phyloP scores from a whole-genome alignment of 306 rosid genomes.

The Geum urbanum region DNA sequence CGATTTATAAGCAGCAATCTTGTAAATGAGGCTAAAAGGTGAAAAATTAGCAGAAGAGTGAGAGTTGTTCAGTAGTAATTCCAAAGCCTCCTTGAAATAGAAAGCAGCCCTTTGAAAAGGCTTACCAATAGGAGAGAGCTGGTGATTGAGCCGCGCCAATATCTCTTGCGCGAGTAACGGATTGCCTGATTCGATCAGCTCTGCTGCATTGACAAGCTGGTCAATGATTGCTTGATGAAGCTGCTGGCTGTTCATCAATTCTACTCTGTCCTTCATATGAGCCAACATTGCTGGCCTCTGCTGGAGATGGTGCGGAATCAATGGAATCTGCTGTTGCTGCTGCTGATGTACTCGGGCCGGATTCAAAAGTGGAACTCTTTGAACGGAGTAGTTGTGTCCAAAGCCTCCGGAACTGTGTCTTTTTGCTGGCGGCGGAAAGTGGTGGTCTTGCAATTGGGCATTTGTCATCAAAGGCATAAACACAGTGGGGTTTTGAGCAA shows the following conservation, averaged over 20 bases:
- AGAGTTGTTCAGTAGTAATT: conserved; percentile 39
- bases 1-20: conserved; percentile 80
- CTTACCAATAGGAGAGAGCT: conserved; percentile 84
- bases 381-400: conserved; percentile 39
- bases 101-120: conserved; percentile 96
- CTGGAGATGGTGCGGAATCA: conserved; percentile 55
- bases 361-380: conserved; percentile 40
- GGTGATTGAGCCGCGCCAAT: conserved; percentile 99
- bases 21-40: conserved; percentile 57
- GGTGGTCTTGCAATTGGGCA: conserved; percentile 54
- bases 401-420: conserved; percentile 46
- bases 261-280: conserved; percentile 53
- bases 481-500: conserved; percentile 45
- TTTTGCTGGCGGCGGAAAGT: conserved; percentile 53
- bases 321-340: conserved; percentile 48
- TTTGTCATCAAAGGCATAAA: conserved; percentile 50
- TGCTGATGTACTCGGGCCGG: conserved; percentile 38
- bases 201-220: conserved; percentile 73
- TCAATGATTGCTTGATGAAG: conserved; percentile 66
- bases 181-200: conserved; percentile 76
- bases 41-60: conserved; percentile 41
- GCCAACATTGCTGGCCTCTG: conserved; percentile 47
- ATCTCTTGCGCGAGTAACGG: conserved; percentile 96
- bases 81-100: conserved; percentile 82
- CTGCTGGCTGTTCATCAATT: conserved; percentile 51